These are phyloP conservation scores for Imleria badia DNA, from an alignment of 768 basidiomycete genomes.

Conservation along the genomic window DNA sequence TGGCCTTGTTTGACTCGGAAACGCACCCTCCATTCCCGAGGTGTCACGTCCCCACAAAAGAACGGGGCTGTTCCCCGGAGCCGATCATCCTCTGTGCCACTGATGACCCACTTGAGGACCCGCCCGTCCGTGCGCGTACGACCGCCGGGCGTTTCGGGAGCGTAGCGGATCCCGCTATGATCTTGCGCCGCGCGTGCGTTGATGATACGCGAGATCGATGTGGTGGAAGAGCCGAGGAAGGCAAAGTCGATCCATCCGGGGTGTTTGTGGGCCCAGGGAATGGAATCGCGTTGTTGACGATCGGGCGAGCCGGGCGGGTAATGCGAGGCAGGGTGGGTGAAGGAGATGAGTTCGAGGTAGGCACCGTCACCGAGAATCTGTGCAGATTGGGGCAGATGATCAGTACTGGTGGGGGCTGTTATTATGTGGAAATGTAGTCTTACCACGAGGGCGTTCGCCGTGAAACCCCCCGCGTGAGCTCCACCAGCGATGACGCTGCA, in stretches of 20 bases:
- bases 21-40: constrained; percentile 55
- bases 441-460: constrained; percentile 66
- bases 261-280: constrained; percentile 52
- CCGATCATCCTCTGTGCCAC: constrained; percentile 31
- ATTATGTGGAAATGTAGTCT: background rate
- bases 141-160: constrained; percentile 49
- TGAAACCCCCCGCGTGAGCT: constrained; percentile 59
- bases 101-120: constrained; percentile 59
- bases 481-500: constrained; percentile 66
- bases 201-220: constrained; percentile 49
- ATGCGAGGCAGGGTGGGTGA: constrained; percentile 52
- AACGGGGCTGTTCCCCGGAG: constrained; percentile 52
- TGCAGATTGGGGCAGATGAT: background rate
- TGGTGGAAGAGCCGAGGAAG: constrained; percentile 52
- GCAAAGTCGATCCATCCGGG: constrained; percentile 72
- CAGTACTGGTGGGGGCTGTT: background rate
- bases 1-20: too few relatives aligned
- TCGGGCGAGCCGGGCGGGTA: constrained; percentile 53
- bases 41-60: constrained; percentile 74
- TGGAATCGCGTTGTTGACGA: constrained; percentile 41
- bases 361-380: constrained; percentile 43
- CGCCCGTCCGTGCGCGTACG: constrained; percentile 55
- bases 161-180: constrained; percentile 42
- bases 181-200: constrained; percentile 49
- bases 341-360: constrained; percentile 71